Conservation (phyloP, 441 rosid species). For the Eruca vesicaria region DNA sequence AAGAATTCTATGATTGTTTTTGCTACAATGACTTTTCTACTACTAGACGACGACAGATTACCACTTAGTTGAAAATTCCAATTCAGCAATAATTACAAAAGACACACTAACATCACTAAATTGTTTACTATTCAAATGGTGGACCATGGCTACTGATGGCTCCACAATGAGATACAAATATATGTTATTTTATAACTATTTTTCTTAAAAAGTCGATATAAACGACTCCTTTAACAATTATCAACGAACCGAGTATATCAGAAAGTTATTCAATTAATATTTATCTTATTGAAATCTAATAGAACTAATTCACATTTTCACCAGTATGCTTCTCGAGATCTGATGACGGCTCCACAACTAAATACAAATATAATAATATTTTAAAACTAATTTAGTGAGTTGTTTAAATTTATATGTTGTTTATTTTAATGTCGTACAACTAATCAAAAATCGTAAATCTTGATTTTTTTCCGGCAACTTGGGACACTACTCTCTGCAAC, state of each 20-base stretch:
- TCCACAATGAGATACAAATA: background rate
- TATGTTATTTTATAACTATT: background rate
- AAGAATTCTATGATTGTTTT: background rate
- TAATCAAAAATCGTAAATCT: no score
- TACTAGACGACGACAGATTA: background rate
- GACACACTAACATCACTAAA: background rate
- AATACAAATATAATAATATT: background rate
- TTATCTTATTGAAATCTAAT: background rate
- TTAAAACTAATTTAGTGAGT: background rate
- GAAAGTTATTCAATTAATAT: background rate
- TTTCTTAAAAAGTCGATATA: background rate
- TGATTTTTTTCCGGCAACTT: no score
- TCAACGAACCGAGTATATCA: background rate
- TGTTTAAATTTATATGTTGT: no score
- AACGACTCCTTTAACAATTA: background rate
- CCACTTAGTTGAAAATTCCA: background rate
- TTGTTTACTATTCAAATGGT: conserved; percentile 1
- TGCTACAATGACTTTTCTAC: background rate
- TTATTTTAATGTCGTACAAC: no score
- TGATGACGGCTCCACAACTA: background rate
- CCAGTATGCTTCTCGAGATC: background rate
- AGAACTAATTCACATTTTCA: background rate
- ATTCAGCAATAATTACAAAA: conserved; percentile 4
- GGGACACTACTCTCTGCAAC: no score
- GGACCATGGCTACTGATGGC: conserved; percentile 1